A percentile compares a stretch with the other conserved stretches of the same genome.
phyloP scores from a whole-genome alignment of 257 asterid species.

The Henckelia pumila region DNA sequence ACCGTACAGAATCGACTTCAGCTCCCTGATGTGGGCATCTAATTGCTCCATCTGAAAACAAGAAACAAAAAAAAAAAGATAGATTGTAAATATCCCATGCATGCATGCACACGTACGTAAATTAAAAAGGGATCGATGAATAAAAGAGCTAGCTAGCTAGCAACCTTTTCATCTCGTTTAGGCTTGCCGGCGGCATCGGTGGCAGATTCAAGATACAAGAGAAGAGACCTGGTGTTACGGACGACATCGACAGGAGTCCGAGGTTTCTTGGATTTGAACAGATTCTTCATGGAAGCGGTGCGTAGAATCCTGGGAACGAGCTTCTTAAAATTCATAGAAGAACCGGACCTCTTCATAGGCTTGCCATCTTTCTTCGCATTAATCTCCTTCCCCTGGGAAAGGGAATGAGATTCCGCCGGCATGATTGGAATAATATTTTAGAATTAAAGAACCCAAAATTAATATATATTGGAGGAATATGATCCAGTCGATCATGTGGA shows the following conservation, averaged over 20 bases:
- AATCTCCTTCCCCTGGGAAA: conserved; percentile 46
- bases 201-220: neutral
- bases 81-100: neutral
- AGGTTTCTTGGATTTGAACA: conserved; percentile 50
- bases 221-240: neutral
- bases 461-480: too few species aligned
- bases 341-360: conserved; percentile 16
- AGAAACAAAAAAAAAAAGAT: too few species aligned
- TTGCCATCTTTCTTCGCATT: conserved; percentile 26
- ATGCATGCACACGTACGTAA: too few species aligned
- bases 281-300: conserved; percentile 40
- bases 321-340: conserved; percentile 45
- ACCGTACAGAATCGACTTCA: neutral
- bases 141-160: too few species aligned
- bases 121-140: too few species aligned
- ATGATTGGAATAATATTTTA: conserved; percentile 12
- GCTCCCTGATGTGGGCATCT: neutral
- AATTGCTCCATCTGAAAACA: neutral
- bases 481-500: too few species aligned
- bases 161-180: neutral
- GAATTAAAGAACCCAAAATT: conserved; percentile 3
- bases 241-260: neutral
- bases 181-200: neutral
- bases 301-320: conserved; percentile 51
- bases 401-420: conserved; percentile 44